Base-by-base conservation (phyloP, 352 stramenopile genomes). In the Ochromonadaceae sp. region DNA sequence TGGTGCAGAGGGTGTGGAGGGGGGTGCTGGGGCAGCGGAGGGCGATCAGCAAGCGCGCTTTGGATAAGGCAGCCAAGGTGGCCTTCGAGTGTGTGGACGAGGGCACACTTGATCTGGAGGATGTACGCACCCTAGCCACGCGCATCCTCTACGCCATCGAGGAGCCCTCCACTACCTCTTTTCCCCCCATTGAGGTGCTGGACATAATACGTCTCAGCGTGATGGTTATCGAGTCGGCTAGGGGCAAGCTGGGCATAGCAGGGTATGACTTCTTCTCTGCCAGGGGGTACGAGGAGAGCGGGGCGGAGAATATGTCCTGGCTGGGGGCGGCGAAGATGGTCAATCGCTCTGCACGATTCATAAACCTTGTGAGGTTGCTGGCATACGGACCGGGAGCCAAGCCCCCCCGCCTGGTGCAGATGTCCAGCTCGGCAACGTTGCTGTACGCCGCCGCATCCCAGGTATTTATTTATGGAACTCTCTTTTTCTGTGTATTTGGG, bases 151-250 rank as follows among this genome's bases (percentile, higher is more conserved):
- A 50, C 10, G 55, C 55, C 28, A 34, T 63, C 28, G 38, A 49
- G 28, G 55, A 63, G 38, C 55, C 55, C 34, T 2, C 4, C 10
- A 38, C 34, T 32, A 34, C 12, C 30, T 40, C 55, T 31, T 49
- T 52, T 36, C 55, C 55, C 7, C 55, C 55, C 31, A 42, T 52
- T 63, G 55, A 63, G 52, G 55, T 63, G 20, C 38, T 63, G 26
- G 12, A 63, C 28, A 20, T 63, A 4, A 2, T 63, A 5, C 55
- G 38, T n/a, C 26, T 50, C 20, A 52, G 5, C 41, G 25, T 47
- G 26, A 50, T 63, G 34, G 28, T 63, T 38, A 34, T 63, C 28
- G 26, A 47, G 39, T 4, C 55, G 22, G 1, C 5, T 35, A 25
- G 38, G 26, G 55, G 55, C 4, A 17, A 15, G 25, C 26, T 49